Percentiles rank a stretch among this genome's conserved stretches.
Evolutionary conservation across 108 stramenopile species (phyloP).

Genomic region (Schizochytrium sp.): DNA sequence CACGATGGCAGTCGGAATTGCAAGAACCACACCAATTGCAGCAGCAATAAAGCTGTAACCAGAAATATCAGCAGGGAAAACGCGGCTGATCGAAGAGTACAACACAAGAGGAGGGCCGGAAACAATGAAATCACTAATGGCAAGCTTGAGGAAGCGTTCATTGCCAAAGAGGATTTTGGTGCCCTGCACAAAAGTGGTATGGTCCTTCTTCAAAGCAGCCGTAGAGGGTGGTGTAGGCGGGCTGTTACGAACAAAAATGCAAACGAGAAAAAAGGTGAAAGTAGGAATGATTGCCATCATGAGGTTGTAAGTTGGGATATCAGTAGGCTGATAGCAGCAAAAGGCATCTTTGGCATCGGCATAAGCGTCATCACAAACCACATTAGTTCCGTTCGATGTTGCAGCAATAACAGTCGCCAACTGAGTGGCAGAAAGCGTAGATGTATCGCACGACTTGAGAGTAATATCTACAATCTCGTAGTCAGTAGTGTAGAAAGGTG

Average conservation of each 20-base stretch:
- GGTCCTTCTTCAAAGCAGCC: neutral
- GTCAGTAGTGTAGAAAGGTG: neutral
- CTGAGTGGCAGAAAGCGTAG: neutral
- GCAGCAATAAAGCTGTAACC: conserved; percentile 52
- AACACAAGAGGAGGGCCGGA: conserved; percentile 35
- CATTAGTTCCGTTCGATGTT: neutral
- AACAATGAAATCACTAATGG: conserved; percentile 41
- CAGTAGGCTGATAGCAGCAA: conserved; percentile 55
- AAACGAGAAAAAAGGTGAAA: neutral
- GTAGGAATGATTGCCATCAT: conserved; percentile 45
- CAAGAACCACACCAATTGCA: neutral
- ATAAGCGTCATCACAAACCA: neutral
- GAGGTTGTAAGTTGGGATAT: neutral
- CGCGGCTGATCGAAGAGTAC: conserved; percentile 8
- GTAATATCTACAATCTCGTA: conserved; percentile 15
- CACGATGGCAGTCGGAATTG: conserved; percentile 16
- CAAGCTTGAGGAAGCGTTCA: conserved; percentile 29
- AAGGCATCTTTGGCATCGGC: conserved; percentile 7
- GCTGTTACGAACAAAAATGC: neutral
- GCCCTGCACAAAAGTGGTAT: neutral
- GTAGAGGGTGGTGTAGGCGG: conserved; percentile 39
- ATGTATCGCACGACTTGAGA: conserved; percentile 45
- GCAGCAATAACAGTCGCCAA: neutral
- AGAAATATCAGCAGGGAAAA: neutral
- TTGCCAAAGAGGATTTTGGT: conserved; percentile 7